Percentiles rank a stretch among this genome's conserved stretches.
phyloP scores from a whole-genome alignment of 495 filamentous ascomycete genomes.

The Talaromyces stipitatus region DNA sequence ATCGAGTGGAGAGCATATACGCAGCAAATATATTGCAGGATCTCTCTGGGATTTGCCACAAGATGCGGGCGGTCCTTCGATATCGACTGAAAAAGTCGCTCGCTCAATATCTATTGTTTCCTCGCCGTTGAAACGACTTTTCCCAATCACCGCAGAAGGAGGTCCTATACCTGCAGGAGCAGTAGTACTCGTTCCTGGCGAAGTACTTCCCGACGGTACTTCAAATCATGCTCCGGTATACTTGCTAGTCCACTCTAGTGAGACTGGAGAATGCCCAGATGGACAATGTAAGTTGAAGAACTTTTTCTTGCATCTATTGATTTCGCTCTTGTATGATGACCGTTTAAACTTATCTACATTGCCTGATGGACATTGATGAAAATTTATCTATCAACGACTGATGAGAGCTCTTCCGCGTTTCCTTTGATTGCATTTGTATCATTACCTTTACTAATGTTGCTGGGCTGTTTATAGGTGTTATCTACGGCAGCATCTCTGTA shows the following conservation, averaged over 20 bases:
- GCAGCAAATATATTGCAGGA: conserved; percentile 49
- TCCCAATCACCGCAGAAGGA: conserved; percentile 65
- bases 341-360: conserved; percentile 99
- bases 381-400: conserved; percentile 63
- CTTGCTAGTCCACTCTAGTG: conserved; percentile 70
- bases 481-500: conserved; percentile 52
- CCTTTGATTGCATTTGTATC: conserved; percentile 6
- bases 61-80: background rate
- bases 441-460: conserved; percentile 4
- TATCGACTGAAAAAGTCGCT: conserved; percentile 24
- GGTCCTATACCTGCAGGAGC: conserved; percentile 65
- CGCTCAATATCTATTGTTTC: conserved; percentile 57
- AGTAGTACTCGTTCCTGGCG: conserved; percentile 61
- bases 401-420: conserved; percentile 40
- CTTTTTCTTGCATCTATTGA: conserved; percentile 8
- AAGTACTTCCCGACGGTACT: conserved; percentile 25
- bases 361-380: conserved; percentile 81
- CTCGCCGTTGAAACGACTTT: conserved; percentile 57
- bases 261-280: conserved; percentile 79
- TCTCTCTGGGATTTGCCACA: conserved; percentile 31
- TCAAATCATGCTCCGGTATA: conserved; percentile 52
- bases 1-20: conserved; percentile 52
- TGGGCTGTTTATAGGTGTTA: conserved; percentile 48
- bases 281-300: conserved; percentile 73
- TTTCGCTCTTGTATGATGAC: conserved; percentile 56